phyloP scores from a whole-genome alignment of 176 grass and related monocot species.

The Avena atlantica region DNA sequence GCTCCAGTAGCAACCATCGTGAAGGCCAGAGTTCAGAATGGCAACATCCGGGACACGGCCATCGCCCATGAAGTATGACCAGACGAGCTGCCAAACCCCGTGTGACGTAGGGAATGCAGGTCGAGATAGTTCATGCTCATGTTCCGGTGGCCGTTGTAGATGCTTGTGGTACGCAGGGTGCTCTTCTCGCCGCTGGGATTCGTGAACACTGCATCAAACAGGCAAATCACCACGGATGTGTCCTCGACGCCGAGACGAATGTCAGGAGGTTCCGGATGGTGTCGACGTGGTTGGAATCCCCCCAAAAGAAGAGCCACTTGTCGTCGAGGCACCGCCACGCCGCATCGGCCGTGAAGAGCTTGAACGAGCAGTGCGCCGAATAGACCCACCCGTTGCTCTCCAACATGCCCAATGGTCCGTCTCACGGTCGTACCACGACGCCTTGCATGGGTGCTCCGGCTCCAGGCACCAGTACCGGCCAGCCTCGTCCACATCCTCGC shows the following conservation, averaged over 20 bases:
- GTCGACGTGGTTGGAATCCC: slow-evolving; percentile 91
- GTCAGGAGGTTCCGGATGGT: slow-evolving; percentile 81
- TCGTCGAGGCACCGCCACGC: slow-evolving; percentile 79
- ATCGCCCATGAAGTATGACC: too few relatives aligned
- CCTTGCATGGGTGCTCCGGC: slow-evolving; percentile 53
- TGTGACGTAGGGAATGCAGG: slow-evolving; percentile 47
- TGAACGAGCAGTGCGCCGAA: slow-evolving; percentile 91
- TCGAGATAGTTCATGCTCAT: slow-evolving; percentile 86
- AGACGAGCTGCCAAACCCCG: too few relatives aligned
- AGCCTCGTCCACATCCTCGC: slow-evolving; percentile 50
- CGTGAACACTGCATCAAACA: slow-evolving; percentile 60
- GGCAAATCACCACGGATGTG: slow-evolving; percentile 49
- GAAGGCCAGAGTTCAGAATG: too few relatives aligned
- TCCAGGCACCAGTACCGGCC: slow-evolving; percentile 80
- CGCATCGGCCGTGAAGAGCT: slow-evolving; percentile 60
- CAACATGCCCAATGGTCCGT: slow-evolving; percentile 64
- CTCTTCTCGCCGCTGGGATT: slow-evolving; percentile 55
- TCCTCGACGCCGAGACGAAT: slow-evolving; percentile 68
- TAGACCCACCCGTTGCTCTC: slow-evolving; percentile 99
- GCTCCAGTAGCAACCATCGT: too few relatives aligned
- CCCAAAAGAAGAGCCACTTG: slow-evolving; percentile 98
- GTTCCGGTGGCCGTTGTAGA: slow-evolving; percentile 99
- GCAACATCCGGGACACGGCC: too few relatives aligned
- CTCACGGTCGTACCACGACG: slow-evolving; percentile 63
- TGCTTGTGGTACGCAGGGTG: slow-evolving; percentile 76